Evolutionary conservation across 345 rosid genomes (phyloP).

Genomic region (Brassica carinata): DNA sequence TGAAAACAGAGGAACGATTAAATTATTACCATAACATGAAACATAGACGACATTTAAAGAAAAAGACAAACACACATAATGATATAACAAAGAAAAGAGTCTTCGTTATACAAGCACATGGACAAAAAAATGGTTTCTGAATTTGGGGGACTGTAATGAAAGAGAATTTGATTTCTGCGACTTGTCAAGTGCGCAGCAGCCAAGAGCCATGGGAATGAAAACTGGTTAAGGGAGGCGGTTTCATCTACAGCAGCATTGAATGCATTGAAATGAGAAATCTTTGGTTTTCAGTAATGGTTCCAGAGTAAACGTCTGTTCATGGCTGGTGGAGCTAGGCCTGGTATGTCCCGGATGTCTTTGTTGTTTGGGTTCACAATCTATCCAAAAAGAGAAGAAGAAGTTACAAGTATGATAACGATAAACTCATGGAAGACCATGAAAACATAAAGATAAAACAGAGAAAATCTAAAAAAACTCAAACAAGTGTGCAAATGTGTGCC

Average conservation of each 20-base stretch:
- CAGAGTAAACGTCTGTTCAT: slow-evolving; percentile 76
- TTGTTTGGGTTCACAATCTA: slow-evolving; percentile 91
- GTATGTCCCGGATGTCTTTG: slow-evolving; percentile 84
- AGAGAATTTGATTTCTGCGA: slow-evolving; percentile 10
- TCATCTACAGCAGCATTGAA: slow-evolving; percentile 31
- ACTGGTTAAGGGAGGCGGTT: slow-evolving; percentile 15
- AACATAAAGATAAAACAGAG: neutral
- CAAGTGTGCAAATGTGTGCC: neutral
- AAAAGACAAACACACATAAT: slow-evolving; percentile 14
- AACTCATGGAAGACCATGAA: neutral
- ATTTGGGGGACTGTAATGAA: slow-evolving; percentile 20
- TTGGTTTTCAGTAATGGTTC: slow-evolving; percentile 44
- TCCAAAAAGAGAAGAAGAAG: neutral
- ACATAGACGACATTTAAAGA: neutral
- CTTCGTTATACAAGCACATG: slow-evolving; percentile 29
- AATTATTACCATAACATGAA: slow-evolving; percentile 14
- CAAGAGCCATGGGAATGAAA: slow-evolving; percentile 21
- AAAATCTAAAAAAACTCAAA: neutral
- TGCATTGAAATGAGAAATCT: slow-evolving; percentile 10
- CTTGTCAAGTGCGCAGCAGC: slow-evolving; percentile 25
- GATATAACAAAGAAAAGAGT: slow-evolving; percentile 26
- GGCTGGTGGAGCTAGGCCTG: slow-evolving; percentile 95
- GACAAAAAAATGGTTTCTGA: slow-evolving; percentile 31
- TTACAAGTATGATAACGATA: slow-evolving; percentile 7
- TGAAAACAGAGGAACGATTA: no score